A percentile compares a stretch with the other conserved stretches of the same genome.
Evolutionary conservation across 2,329 filamentous ascomycete genomes (phyloP).

Genomic region (Fusarium compactum): DNA sequence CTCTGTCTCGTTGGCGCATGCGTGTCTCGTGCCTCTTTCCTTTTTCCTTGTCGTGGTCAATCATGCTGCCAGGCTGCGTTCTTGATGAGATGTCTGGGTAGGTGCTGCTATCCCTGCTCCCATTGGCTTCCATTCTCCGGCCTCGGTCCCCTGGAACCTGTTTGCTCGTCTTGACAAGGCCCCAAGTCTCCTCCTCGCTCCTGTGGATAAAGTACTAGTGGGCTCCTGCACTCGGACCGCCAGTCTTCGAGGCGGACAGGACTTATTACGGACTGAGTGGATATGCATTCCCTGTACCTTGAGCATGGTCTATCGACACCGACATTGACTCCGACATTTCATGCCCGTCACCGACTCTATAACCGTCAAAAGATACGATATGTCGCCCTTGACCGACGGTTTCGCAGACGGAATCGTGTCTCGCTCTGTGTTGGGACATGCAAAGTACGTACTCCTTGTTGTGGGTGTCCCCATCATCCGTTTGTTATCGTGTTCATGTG

Average conservation of each 20-base stretch:
- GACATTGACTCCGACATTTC: conserved; percentile 45
- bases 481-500: conserved; percentile 20
- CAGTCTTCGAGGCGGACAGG: conserved; percentile 39
- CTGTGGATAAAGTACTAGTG: conserved; percentile 31
- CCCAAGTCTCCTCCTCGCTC: conserved; percentile 27
- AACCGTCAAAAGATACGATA: conserved; percentile 33
- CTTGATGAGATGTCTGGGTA: conserved; percentile 20
- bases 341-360: conserved; percentile 44
- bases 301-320: conserved; percentile 42
- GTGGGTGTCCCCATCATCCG: conserved; percentile 22
- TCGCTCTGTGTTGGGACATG: conserved; percentile 39
- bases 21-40: conserved; percentile 28
- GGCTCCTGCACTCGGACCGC: conserved; percentile 35
- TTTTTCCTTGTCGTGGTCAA: conserved; percentile 24
- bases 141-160: conserved; percentile 19
- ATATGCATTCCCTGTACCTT: conserved; percentile 37
- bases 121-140: conserved; percentile 28
- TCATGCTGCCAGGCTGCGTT: conserved; percentile 11
- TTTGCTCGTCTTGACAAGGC: conserved; percentile 23
- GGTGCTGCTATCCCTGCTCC: conserved; percentile 15
- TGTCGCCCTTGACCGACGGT: conserved; percentile 44
- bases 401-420: conserved; percentile 35
- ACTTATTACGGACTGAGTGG: conserved; percentile 40
- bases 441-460: conserved; percentile 28
- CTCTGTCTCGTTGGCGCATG: conserved; percentile 17